Conservation (phyloP, 352 stramenopile genomes). For the Poterioochromonas sp. region DNA sequence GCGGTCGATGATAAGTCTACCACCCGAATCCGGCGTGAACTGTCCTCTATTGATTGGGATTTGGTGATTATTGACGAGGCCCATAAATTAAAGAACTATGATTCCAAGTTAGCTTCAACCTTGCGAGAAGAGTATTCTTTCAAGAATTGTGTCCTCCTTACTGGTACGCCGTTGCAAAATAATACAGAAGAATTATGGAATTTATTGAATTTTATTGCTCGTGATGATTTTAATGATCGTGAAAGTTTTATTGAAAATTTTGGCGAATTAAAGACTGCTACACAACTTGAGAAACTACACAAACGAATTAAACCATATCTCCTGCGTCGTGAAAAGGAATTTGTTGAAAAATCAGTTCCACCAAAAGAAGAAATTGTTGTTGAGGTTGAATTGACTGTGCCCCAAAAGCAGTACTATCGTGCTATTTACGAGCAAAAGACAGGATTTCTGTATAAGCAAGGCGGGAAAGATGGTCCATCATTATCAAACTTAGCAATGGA, state of each 20-base stretch:
- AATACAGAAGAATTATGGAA: conserved; percentile 84
- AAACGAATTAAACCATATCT: conserved; percentile 86
- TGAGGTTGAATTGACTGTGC: conserved; percentile 77
- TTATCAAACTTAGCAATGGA: conserved; percentile 62
- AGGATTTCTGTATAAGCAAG: conserved; percentile 59
- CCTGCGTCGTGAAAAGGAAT: conserved; percentile 89
- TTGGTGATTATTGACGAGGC: conserved; percentile 97
- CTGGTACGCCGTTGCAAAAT: conserved; percentile 87
- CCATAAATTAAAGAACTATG: conserved; percentile 98
- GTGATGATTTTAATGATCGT: conserved; percentile 72
- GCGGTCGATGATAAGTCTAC: conserved; percentile 71
- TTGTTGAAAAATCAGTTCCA: conserved; percentile 92
- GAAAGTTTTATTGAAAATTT: conserved; percentile 91
- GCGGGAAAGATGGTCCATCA: conserved; percentile 55
- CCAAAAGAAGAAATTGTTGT: conserved; percentile 95
- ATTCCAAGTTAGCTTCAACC: conserved; percentile 67
- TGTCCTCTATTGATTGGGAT: conserved; percentile 84
- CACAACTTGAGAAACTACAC: conserved; percentile 71
- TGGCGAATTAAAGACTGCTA: conserved; percentile 60
- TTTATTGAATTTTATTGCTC: conserved; percentile 79
- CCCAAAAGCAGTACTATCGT: conserved; percentile 45
- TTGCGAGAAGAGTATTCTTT: conserved; percentile 55
- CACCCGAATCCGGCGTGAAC: conserved; percentile 37
- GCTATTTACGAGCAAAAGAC: conserved; percentile 81
- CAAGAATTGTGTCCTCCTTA: conserved; percentile 81